Evolutionary conservation across 1,139 yeast genomes (phyloP), one percentile per base, ranked within the genome.

Genomic region (Kodamaea suecica): DNA sequence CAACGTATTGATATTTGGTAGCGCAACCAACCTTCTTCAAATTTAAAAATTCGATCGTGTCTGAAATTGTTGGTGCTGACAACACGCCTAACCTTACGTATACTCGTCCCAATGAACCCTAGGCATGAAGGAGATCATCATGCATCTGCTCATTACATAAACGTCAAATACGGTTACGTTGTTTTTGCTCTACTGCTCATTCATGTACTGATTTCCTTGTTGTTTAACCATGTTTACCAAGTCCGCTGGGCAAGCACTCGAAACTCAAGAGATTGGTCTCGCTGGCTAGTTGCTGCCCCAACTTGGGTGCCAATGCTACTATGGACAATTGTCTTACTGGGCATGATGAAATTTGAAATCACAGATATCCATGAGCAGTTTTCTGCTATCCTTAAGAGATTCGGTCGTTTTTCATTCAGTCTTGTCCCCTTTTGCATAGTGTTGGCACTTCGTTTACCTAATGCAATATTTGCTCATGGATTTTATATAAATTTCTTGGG

Each of bases 401-500:
- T 59, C 34, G 86, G 80, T 5, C 66, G 95, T 42, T 52, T 87
- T 5, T 66, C 86, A 0, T 83, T 78, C 45, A 75, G 82, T 2
- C 55, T 82, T 38, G 59, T 84, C 16, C 94, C 95, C 0, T 60
- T 86, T 23, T 69, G 80, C 37, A 60, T 85, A 9, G 68, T 79
- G 33, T 54, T 87, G 11, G 75, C 80, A 1, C 49, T 84, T 23
- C 63, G 85, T 34, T 50, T 52, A 2, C 88, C 95, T 3, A 63
- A 71, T 36, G 23, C 24, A 6, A 33, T 36, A 9, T 16, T 23
- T 23, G 30, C 25, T 2, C 30, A 39, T 16, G 53, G 50, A n/a
- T 44, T 35, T 36, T 86, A 85, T 48, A 57, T 84, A 38, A 66
- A 73, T 27, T 55, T 79, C 10, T 49, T 86, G 5, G 66, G 65